phyloP scores from a whole-genome alignment of 345 rosid species.

The Boechera divaricarpa region DNA sequence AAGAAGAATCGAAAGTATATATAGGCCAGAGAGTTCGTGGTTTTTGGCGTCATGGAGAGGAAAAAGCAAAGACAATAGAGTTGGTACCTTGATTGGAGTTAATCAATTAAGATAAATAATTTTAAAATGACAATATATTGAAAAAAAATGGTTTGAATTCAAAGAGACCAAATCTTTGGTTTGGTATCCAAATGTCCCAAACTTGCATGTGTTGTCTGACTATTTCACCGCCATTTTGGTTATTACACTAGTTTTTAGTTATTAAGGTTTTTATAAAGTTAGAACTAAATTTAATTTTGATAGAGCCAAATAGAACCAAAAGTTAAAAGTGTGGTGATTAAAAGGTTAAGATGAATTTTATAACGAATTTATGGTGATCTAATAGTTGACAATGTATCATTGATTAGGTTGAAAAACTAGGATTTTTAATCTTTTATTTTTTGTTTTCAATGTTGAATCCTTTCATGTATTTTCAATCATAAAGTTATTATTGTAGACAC shows the following conservation, averaged over 20 bases:
- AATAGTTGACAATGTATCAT: background rate
- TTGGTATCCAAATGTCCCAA: conserved; percentile 33
- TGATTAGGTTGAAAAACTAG: background rate
- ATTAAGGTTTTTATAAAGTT: background rate
- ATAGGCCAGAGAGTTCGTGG: conserved; percentile 32
- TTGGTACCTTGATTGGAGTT: conserved; percentile 35
- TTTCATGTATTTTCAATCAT: background rate
- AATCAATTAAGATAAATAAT: background rate
- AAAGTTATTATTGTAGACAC: background rate
- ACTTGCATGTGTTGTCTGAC: conserved; percentile 35
- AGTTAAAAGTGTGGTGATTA: background rate
- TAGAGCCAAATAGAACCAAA: conserved; percentile 2
- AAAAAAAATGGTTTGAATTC: conserved; percentile 5
- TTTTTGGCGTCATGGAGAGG: conserved; percentile 17
- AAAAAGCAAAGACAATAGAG: conserved; percentile 32
- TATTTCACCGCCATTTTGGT: conserved; percentile 28
- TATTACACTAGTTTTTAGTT: background rate
- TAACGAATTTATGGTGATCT: background rate
- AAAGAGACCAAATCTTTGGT: conserved; percentile 28
- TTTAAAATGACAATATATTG: background rate
- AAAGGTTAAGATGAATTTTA: background rate
- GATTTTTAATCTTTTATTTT: no score
- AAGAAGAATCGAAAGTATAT: conserved; percentile 25
- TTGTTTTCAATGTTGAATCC: no score
- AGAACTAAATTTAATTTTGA: background rate